Base-by-base conservation (phyloP, 2,329 filamentous ascomycete species). In the Ophiostoma populinum region DNA sequence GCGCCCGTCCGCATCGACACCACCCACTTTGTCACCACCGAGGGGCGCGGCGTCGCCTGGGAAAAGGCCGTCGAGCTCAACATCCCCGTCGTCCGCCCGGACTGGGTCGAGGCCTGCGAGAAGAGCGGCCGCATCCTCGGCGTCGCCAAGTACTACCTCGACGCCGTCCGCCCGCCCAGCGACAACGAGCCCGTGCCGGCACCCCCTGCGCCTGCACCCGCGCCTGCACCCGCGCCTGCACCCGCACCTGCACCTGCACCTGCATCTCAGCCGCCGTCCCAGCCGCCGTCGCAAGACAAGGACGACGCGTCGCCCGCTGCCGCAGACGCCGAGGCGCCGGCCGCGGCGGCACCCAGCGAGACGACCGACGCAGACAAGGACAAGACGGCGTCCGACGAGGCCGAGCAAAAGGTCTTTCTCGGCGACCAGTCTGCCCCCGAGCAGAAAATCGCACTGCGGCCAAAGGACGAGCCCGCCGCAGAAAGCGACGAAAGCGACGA, bases 51-150 rank as follows among this genome's bases (percentile, higher is more conserved):
- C 21, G 67, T 80, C 34, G 69, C 78, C 10, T 98, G 90, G 90
- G 90, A 98, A 59, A 92, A 90, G 62, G 90, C 90, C 1, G 77
- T 87, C 20, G 87, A 95, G 61, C 92, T 86, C 71, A 98, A 95
- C 55, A 92, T 98, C 36, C 90, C 90, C 7, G 83, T 98, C 9
- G 90, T 98, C 16, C 72, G 90, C 25, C 90, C 90, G 15, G 90
- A 98, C 55, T 98, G 90, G 90, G 71, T 98, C 20, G 80, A 92
- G 47, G 87, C 85, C n/a, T 98, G 90, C 52, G 87, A 95, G 58
- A 70, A 80, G 45, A 86, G 82, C 54, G 87, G 87, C 29, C 74
- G 85, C 40, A 92, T 98, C 43, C 77, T 95, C 3, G 85, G 87
- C 33, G 90, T 95, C 20, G 77, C 90, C 47, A 86, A 86, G 46